Conservation (phyloP, 768 basidiomycete species). For the Mycena capillaripes region DNA sequence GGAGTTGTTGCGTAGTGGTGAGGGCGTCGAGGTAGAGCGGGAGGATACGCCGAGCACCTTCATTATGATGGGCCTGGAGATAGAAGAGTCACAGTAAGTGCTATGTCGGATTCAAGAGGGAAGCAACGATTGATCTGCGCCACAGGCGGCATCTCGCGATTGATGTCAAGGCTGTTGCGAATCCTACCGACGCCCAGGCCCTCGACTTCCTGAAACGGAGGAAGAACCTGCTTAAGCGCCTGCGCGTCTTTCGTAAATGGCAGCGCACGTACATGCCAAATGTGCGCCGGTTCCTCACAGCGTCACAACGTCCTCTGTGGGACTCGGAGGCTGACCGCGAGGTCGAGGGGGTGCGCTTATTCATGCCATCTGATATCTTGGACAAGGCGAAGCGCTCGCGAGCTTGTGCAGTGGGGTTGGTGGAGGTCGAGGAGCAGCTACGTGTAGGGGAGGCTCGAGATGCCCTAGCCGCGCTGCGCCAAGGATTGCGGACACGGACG, state of each 20-base stretch:
- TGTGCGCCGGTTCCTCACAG: neutral
- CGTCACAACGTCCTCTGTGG: neutral
- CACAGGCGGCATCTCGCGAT: neutral
- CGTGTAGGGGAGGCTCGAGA: neutral
- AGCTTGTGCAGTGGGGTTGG: neutral
- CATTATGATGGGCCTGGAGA: no score
- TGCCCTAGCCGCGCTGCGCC: neutral
- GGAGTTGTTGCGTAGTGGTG: no score
- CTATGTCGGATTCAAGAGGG: no score
- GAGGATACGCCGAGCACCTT: no score
- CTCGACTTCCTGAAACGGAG: neutral
- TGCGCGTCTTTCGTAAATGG: neutral
- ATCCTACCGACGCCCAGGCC: neutral
- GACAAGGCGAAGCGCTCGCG: neutral
- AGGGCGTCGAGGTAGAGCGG: no score
- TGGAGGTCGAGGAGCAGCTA: neutral
- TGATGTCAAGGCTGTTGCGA: neutral
- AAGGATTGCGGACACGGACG: neutral
- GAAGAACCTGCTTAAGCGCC: neutral
- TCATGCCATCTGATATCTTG: neutral
- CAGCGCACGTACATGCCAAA: neutral
- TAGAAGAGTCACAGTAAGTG: no score
- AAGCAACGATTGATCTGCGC: no score
- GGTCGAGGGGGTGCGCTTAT: neutral
- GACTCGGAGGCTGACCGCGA: neutral